Conservation (phyloP, 495 filamentous ascomycete genomes). For the Lichenothelia convexa region DNA sequence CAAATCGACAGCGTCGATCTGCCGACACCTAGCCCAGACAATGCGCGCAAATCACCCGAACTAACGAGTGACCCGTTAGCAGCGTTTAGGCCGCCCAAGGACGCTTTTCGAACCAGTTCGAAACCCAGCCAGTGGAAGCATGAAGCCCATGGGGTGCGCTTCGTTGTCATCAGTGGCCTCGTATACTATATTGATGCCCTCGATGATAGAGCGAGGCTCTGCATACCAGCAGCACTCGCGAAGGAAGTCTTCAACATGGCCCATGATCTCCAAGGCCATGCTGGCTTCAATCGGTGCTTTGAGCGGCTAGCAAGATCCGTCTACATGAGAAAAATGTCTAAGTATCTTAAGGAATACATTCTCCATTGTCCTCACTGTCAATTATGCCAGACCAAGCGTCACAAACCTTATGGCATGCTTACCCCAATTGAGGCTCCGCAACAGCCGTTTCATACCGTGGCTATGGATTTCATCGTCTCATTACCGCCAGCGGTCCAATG, state of each 20-base stretch:
- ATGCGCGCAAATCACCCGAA: too few species aligned
- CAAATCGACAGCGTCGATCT: too few species aligned
- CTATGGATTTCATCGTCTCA: slow-evolving; percentile 1
- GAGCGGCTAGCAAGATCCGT: not conserved
- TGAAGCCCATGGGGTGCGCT: not conserved
- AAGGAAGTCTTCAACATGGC: slow-evolving; percentile 1
- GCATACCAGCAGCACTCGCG: not conserved
- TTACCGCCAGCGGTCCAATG: not conserved
- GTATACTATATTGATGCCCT: not conserved
- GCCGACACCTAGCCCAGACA: too few species aligned
- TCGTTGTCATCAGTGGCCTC: not conserved
- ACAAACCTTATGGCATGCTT: not conserved
- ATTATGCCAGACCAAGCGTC: not conserved
- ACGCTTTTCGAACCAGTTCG: not conserved
- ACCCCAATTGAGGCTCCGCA: not conserved
- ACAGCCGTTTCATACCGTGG: not conserved
- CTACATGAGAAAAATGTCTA: not conserved
- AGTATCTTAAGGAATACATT: slow-evolving; percentile 3
- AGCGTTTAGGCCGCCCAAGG: not conserved
- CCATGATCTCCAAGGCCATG: slow-evolving; percentile 1
- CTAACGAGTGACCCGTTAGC: not conserved
- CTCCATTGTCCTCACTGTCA: not conserved
- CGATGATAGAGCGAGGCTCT: not conserved
- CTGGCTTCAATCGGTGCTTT: not conserved
- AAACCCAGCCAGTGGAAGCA: not conserved